These are phyloP conservation scores for Leptographium lundbergii DNA, from an alignment of 2,329 filamentous ascomycete species.

Conservation along the genomic window DNA sequence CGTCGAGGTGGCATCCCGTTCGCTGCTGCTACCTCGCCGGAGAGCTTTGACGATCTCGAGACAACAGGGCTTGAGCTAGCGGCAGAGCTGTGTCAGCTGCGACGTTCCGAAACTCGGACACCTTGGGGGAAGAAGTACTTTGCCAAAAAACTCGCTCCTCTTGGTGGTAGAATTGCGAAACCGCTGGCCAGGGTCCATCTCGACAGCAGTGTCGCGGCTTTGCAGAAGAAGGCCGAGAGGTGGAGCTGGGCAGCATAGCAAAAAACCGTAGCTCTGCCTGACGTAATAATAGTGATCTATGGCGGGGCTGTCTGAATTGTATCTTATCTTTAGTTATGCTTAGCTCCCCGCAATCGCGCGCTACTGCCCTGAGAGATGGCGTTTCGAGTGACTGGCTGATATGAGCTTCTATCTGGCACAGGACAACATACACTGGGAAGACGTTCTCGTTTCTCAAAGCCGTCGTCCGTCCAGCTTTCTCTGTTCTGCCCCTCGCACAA, in stretches of 20 bases:
- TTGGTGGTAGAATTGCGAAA: conserved; percentile 14
- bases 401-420: not conserved
- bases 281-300: not conserved
- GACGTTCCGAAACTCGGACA: not conserved
- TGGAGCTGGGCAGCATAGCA: not conserved
- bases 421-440: no score
- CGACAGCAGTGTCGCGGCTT: not conserved
- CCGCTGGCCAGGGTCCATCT: conserved; percentile 8
- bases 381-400: no score
- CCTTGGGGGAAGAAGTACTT: conserved; percentile 7
- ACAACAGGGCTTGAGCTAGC: conserved; percentile 50
- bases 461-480: not conserved
- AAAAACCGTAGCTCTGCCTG: not conserved
- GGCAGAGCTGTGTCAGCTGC: not conserved
- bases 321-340: not conserved
- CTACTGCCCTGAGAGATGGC: not conserved
- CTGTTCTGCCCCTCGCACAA: not conserved
- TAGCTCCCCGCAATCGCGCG: not conserved
- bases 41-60: conserved; percentile 46
- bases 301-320: not conserved
- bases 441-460: not conserved
- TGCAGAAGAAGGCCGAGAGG: not conserved
- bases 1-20: conserved; percentile 22
- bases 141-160: conserved; percentile 15
- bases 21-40: conserved; percentile 18